These are phyloP conservation scores for Dendrobium officinale DNA, from an alignment of 106 monocot species.

Conservation along the genomic window DNA sequence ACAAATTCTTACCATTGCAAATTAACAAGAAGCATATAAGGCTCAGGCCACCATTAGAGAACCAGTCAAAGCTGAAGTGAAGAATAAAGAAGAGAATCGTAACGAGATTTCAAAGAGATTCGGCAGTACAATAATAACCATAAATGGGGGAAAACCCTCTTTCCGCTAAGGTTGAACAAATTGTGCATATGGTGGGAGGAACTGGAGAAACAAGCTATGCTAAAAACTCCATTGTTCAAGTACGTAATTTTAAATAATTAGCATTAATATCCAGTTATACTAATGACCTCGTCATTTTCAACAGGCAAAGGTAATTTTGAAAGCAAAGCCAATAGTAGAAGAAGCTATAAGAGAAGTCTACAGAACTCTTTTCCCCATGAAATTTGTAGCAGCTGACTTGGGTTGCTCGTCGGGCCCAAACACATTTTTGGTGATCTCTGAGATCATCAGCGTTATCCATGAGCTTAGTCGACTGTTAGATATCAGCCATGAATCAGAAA, in stretches of 20 bases:
- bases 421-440: conserved; percentile 6
- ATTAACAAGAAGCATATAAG: no score
- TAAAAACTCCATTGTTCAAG: conserved; percentile 20
- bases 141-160: background rate
- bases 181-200: conserved; percentile 22
- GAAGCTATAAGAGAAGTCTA: background rate
- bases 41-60: no score
- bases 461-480: background rate
- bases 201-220: conserved; percentile 29
- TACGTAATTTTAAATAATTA: background rate
- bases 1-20: no score
- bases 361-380: background rate
- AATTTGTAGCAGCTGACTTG: conserved; percentile 14
- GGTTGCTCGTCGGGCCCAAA: conserved; percentile 30
- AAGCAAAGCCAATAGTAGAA: background rate
- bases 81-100: no score
- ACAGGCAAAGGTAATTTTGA: background rate
- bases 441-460: conserved; percentile 9
- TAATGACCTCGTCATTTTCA: background rate
- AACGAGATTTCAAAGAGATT: no score
- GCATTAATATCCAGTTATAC: background rate
- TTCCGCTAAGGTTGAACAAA: conserved; percentile 1
- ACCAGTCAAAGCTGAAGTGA: no score
- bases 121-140: no score
- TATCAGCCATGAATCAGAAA: conserved; percentile 10